Evolutionary conservation across 257 asterid genomes (phyloP), one percentile per base, ranked within the genome.

Genomic region (Fraxinus quadrangulata): DNA sequence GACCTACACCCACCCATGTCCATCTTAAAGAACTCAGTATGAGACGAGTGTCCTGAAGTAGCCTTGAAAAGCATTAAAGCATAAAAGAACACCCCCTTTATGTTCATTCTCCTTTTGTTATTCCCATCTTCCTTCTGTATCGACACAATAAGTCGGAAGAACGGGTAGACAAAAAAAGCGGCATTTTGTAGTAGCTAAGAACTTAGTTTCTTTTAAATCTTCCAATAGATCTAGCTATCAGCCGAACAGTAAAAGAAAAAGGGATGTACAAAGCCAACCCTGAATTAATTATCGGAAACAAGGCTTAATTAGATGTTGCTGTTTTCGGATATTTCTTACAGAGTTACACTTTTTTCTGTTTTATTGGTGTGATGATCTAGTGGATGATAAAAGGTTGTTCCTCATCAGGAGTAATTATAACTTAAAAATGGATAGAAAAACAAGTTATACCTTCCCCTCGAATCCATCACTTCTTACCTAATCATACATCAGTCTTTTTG

Each of bases 21-120:
- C 83, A 71, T 75, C 77, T 47, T 47, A 56, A 56, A 56, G 66
- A 19, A 56, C 75, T 82, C 85, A 73, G 67, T 56, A 83, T 82
- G 74, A 83, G 89, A 87, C 89, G 80, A 85, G 81, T 73, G 73
- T 23, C 84, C 37, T 77, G 81, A 83, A 83, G 81, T 23, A 12
- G 39, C 66, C 87, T 85, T 80, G 79, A 83, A 54, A 54, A 54
- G 75, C 80, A 61, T 40, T 78, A 75, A 74, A 51, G 79, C 71
- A 81, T 13, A 61, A 61, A 59, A 61, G 31, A 61, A 74, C n/a
- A 9, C 79, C 80, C 65, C 68, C 16, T 61, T 23, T 24, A 2
- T 16, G 23, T 61, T 23, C 16, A 21, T 61, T 61, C 16, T 23
- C 68, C 68, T 23, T 61, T 10, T 23, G 17, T 24, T 24, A 19